A percentile compares a stretch with the other conserved stretches of the same genome.
These are phyloP conservation scores for Agaricus bisporus DNA, from an alignment of 768 basidiomycete species.

Conservation along the genomic window DNA sequence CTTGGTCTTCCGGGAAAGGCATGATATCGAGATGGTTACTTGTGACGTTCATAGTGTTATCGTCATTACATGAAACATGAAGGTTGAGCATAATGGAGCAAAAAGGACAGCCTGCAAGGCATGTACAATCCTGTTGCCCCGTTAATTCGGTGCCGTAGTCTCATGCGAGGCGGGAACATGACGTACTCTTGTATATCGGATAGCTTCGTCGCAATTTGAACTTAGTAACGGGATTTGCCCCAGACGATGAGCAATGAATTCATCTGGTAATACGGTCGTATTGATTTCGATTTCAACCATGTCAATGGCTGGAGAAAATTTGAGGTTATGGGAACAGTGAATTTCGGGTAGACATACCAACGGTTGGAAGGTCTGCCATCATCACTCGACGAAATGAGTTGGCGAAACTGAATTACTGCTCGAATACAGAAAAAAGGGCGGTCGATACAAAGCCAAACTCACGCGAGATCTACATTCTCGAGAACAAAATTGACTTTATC, in stretches of 20 bases:
- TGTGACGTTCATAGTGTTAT: constrained; percentile 77
- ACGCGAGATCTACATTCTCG: constrained; percentile 96
- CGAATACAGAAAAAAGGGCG: constrained; percentile 11
- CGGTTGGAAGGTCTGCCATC: constrained; percentile 95
- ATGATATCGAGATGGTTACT: constrained; percentile 76
- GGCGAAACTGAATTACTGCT: constrained; percentile 59
- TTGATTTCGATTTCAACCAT: constrained; percentile 91
- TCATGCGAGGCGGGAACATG: constrained; percentile 1
- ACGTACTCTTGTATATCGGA: constrained; percentile 70
- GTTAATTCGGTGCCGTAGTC: neutral
- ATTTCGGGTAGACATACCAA: constrained; percentile 56
- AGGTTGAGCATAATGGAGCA: constrained; percentile 83
- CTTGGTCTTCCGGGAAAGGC: constrained; percentile 26
- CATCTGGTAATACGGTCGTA: constrained; percentile 91
- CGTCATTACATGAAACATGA: constrained; percentile 69
- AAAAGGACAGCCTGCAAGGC: constrained; percentile 73
- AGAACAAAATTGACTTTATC: constrained; percentile 89
- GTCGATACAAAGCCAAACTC: constrained; percentile 24
- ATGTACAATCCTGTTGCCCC: constrained; percentile 80
- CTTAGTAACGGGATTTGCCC: constrained; percentile 92
- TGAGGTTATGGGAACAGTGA: neutral
- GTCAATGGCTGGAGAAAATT: constrained; percentile 71
- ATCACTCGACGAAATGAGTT: constrained; percentile 92
- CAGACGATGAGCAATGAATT: constrained; percentile 93
- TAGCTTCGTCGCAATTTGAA: constrained; percentile 82